Conservation (phyloP, 1,284 basidiomycete species). For the Naganishia cerealis region DNA sequence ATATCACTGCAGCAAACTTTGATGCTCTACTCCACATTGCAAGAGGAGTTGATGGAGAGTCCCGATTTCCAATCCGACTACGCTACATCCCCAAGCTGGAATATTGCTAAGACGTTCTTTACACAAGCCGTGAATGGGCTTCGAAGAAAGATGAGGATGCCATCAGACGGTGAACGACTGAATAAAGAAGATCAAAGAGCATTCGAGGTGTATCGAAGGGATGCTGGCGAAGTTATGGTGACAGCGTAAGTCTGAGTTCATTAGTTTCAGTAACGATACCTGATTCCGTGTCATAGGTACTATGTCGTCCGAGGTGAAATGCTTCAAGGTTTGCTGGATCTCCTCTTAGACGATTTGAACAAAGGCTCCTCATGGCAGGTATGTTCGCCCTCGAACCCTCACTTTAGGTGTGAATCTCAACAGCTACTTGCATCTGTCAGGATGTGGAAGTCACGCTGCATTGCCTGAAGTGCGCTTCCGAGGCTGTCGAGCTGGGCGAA, state of each 20-base stretch:
- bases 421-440: conserved; percentile 53
- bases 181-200: conserved; percentile 61
- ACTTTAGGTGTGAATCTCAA: neutral
- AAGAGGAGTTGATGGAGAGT: conserved; percentile 78
- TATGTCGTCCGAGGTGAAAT: conserved; percentile 81
- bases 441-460: conserved; percentile 80
- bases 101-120: conserved; percentile 72
- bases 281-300: conserved; percentile 61
- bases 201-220: conserved; percentile 66
- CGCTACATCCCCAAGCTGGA: conserved; percentile 52
- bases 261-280: neutral
- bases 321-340: conserved; percentile 67
- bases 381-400: conserved; percentile 37
- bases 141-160: conserved; percentile 73
- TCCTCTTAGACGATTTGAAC: conserved; percentile 58
- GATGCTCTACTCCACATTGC: conserved; percentile 81
- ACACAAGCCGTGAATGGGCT: conserved; percentile 70
- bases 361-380: conserved; percentile 67
- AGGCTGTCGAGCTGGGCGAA: conserved; percentile 75
- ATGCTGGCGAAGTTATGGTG: conserved; percentile 84
- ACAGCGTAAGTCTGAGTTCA: conserved; percentile 66
- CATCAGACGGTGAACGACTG: conserved; percentile 57
- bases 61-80: conserved; percentile 61
- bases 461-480: conserved; percentile 78
- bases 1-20: conserved; percentile 63